phyloP scores from a whole-genome alignment of 179 eudicot genomes.

The Gypsophila paniculata region DNA sequence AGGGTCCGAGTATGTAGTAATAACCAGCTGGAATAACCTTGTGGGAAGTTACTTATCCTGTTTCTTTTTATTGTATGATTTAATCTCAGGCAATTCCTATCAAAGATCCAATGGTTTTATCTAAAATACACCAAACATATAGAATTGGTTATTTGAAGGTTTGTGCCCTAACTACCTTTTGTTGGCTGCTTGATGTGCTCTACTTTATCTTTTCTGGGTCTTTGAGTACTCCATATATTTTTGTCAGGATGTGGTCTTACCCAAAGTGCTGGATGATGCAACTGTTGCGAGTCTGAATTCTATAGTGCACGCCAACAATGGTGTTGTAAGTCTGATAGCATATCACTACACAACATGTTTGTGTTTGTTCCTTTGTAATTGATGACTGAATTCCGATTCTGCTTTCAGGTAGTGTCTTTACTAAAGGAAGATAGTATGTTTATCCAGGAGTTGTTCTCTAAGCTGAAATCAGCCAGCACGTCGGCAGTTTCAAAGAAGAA shows the following conservation, averaged over 20 bases:
- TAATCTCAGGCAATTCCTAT: constrained; percentile 74
- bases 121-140: constrained; percentile 89
- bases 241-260: constrained; percentile 71
- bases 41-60: not conserved
- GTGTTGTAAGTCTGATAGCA: constrained; percentile 41
- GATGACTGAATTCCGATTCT: constrained; percentile 12
- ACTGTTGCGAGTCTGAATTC: constrained; percentile 66
- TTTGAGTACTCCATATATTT: not conserved
- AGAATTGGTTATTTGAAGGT: constrained; percentile 86
- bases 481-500: constrained; percentile 65
- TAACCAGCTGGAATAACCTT: not conserved
- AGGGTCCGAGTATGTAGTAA: not conserved
- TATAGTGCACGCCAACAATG: constrained; percentile 79
- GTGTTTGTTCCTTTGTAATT: not conserved
- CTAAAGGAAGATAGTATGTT: constrained; percentile 76
- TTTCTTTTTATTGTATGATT: constrained; percentile 5
- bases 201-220: constrained; percentile 16
- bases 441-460: constrained; percentile 72
- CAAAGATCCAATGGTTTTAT: constrained; percentile 63
- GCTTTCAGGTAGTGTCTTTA: constrained; percentile 67
- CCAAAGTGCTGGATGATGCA: constrained; percentile 77
- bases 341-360: not conserved
- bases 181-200: constrained; percentile 15
- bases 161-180: constrained; percentile 12
- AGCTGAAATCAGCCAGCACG: constrained; percentile 55